These are phyloP conservation scores for Plasmodium chabaudi DNA, from an alignment of 169 alveolate species.

Conservation along the genomic window DNA sequence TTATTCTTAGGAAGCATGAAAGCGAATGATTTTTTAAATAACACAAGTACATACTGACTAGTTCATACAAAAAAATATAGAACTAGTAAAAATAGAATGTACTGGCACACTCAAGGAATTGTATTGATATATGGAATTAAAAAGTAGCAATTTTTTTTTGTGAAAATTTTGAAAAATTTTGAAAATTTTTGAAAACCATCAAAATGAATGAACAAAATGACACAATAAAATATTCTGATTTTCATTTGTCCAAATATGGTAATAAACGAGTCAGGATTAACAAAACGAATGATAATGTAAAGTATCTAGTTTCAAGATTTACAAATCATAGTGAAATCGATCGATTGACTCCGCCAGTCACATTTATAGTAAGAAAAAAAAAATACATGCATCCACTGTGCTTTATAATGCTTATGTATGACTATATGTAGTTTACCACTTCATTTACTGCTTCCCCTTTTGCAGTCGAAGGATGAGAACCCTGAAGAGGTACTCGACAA, in stretches of 20 bases:
- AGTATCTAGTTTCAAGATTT: slow-evolving; percentile 65
- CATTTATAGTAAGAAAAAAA: slow-evolving; percentile 69
- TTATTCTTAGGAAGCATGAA: no score
- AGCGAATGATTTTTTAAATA: no score
- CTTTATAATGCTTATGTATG: background rate
- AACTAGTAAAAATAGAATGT: no score
- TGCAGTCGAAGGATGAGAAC: slow-evolving; percentile 56
- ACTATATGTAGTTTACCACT: background rate
- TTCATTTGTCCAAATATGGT: slow-evolving; percentile 53
- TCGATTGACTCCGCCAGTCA: slow-evolving; percentile 40
- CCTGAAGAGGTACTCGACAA: background rate
- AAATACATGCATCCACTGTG: background rate
- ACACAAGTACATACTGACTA: no score
- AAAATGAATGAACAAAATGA: slow-evolving; percentile 56
- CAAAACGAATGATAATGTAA: slow-evolving; percentile 30
- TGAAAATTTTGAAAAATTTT: background rate
- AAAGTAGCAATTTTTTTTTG: no score
- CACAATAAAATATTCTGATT: slow-evolving; percentile 56
- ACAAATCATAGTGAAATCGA: slow-evolving; percentile 49
- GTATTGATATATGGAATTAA: no score
- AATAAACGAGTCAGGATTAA: slow-evolving; percentile 66
- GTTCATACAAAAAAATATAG: no score
- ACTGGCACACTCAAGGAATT: no score
- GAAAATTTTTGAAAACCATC: background rate
- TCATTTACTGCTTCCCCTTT: background rate